These are phyloP conservation scores for Monosporascus sp. DNA, from an alignment of 2,329 filamentous ascomycete species.

Conservation along the genomic window DNA sequence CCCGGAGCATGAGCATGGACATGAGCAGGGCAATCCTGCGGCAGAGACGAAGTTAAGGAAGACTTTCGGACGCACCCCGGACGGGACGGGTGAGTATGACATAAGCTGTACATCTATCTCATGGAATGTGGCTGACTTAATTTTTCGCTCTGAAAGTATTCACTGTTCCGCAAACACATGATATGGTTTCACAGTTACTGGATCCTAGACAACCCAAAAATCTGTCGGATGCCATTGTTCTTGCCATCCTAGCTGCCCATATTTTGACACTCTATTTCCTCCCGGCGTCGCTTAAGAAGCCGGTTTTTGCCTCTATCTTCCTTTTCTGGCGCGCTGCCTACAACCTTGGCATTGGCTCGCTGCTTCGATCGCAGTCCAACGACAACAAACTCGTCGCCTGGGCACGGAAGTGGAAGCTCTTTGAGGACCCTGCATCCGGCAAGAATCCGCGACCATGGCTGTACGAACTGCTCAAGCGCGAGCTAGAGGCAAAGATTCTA, in stretches of 20 bases:
- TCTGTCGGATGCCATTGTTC: slow-evolving; percentile 74
- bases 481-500: slow-evolving; percentile 91
- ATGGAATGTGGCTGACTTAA: slow-evolving; percentile 5
- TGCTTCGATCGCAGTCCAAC: slow-evolving; percentile 85
- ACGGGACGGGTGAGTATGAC: slow-evolving; percentile 73
- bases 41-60: slow-evolving; percentile 45
- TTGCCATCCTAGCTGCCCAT: slow-evolving; percentile 71
- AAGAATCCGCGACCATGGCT: slow-evolving; percentile 77
- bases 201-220: slow-evolving; percentile 96
- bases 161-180: slow-evolving; percentile 89
- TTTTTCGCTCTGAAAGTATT: slow-evolving; percentile 60
- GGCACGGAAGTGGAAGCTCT: slow-evolving; percentile 81
- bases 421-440: slow-evolving; percentile 76
- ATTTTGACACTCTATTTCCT: slow-evolving; percentile 70
- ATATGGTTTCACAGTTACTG: slow-evolving; percentile 97
- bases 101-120: background rate
- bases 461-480: slow-evolving; percentile 77
- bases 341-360: slow-evolving; percentile 87
- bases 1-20: background rate
- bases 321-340: slow-evolving; percentile 90
- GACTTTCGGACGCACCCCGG: slow-evolving; percentile 86
- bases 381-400: slow-evolving; percentile 80
- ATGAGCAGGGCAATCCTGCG: slow-evolving; percentile 6
- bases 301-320: slow-evolving; percentile 77
- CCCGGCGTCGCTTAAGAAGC: slow-evolving; percentile 63